These are phyloP conservation scores for Brachypodium distachyon DNA, from an alignment of 202 grass and related monocot genomes.

Conservation along the genomic window DNA sequence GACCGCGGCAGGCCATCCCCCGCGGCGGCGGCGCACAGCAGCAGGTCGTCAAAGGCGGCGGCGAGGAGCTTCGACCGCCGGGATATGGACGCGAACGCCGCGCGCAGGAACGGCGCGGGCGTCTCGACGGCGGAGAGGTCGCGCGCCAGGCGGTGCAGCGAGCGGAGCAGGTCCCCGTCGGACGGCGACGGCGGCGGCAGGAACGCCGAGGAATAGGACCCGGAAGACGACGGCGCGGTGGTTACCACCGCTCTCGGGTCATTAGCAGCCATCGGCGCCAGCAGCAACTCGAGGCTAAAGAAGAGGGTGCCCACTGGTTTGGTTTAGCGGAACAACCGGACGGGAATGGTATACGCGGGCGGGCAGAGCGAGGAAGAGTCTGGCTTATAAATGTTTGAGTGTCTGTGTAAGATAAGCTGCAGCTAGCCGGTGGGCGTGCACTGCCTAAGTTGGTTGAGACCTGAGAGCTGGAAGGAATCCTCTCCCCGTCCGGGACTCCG, in stretches of 20 bases:
- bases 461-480: slow-evolving; percentile 41
- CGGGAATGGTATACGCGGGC: slow-evolving; percentile 2
- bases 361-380: background rate
- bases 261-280: slow-evolving; percentile 13
- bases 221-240: slow-evolving; percentile 9
- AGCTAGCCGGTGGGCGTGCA: background rate
- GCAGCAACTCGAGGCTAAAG: background rate
- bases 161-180: slow-evolving; percentile 53
- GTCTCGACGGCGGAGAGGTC: slow-evolving; percentile 44
- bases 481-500: background rate
- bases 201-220: slow-evolving; percentile 1
- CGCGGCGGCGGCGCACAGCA: background rate
- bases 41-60: slow-evolving; percentile 66
- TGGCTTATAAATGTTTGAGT: slow-evolving; percentile 18
- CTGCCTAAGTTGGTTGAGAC: slow-evolving; percentile 22
- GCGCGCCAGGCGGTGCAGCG: slow-evolving; percentile 55
- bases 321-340: background rate
- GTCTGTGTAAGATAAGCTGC: background rate
- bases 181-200: slow-evolving; percentile 33
- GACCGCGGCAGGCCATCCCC: slow-evolving; percentile 43
- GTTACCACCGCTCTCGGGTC: slow-evolving; percentile 8
- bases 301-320: background rate
- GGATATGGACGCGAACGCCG: slow-evolving; percentile 43
- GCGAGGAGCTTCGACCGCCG: slow-evolving; percentile 51
- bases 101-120: slow-evolving; percentile 34